Evolutionary conservation across 2,329 filamentous ascomycete species (phyloP).

Genomic region (Nothophoma quercina): DNA sequence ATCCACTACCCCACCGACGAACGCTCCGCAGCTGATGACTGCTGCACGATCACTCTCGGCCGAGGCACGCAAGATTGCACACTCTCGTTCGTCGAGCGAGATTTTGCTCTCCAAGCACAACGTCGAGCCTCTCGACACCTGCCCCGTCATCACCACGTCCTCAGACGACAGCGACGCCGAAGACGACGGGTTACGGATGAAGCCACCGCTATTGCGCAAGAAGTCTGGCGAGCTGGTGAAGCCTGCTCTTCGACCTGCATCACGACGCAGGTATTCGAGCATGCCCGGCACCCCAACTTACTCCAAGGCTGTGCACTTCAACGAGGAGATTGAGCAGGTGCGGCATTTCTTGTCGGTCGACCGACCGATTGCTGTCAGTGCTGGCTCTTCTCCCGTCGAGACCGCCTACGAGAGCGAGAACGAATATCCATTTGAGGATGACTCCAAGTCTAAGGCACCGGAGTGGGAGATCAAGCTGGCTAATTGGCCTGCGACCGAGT

Average conservation of each 20-base stretch:
- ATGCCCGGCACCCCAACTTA: conserved; percentile 98
- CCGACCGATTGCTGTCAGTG: conserved; percentile 93
- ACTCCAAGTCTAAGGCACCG: conserved; percentile 55
- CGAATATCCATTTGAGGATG: conserved; percentile 84
- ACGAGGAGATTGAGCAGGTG: conserved; percentile 94
- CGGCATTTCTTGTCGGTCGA: conserved; percentile 95
- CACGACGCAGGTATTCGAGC: conserved; percentile 85
- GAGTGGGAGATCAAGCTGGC: conserved; percentile 88
- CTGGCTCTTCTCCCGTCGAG: conserved; percentile 89
- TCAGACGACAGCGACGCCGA: conserved; percentile 63
- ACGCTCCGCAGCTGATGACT: conserved; percentile 28
- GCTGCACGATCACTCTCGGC: conserved; percentile 54
- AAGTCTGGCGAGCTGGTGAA: conserved; percentile 97
- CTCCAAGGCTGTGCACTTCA: conserved; percentile 97
- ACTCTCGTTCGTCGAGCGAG: conserved; percentile 67
- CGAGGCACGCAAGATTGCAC: conserved; percentile 67
- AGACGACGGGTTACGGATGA: conserved; percentile 65
- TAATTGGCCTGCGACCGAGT: conserved; percentile 77
- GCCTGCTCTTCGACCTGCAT: conserved; percentile 82
- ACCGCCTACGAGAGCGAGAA: conserved; percentile 81
- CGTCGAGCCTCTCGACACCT: conserved; percentile 52
- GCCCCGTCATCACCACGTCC: conserved; percentile 52
- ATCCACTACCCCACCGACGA: conserved; percentile 26
- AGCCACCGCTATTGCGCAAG: conserved; percentile 94
- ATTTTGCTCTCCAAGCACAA: conserved; percentile 58